Conservation (phyloP, 2,329 filamentous ascomycete genomes). For the Ophiocordyceps robertsii region DNA sequence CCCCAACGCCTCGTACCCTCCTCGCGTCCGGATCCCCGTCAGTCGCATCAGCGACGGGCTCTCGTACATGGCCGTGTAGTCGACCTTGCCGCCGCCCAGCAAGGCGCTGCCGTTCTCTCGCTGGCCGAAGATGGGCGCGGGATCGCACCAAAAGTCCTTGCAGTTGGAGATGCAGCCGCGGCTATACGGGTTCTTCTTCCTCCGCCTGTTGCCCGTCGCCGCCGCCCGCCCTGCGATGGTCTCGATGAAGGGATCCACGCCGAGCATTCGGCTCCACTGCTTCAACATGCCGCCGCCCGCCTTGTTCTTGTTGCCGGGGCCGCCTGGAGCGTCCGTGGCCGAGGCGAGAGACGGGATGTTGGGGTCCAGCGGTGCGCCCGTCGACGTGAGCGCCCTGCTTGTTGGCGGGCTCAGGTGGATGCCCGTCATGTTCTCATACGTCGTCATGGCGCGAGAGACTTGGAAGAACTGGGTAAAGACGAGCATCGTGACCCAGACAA, state of each 20-base stretch:
- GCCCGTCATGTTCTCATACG: slow-evolving; percentile 90
- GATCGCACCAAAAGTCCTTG: slow-evolving; percentile 92
- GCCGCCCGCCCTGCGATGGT: slow-evolving; percentile 77
- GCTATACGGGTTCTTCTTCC: slow-evolving; percentile 70
- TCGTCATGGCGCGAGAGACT: slow-evolving; percentile 84
- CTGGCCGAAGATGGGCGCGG: slow-evolving; percentile 64
- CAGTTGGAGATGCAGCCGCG: slow-evolving; percentile 79
- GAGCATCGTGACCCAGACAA: slow-evolving; percentile 96
- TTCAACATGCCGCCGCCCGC: slow-evolving; percentile 48
- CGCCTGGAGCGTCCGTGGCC: slow-evolving; percentile 23
- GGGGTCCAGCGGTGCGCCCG: slow-evolving; percentile 58
- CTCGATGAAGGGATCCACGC: slow-evolving; percentile 86
- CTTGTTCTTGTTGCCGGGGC: slow-evolving; percentile 39
- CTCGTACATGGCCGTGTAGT: slow-evolving; percentile 87
- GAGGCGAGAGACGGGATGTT: slow-evolving; percentile 42
- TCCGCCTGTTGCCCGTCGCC: slow-evolving; percentile 39
- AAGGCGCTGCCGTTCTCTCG: slow-evolving; percentile 62
- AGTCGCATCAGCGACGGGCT: slow-evolving; percentile 56
- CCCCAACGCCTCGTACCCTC: slow-evolving; percentile 51
- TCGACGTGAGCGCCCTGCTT: slow-evolving; percentile 64
- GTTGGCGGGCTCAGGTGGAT: slow-evolving; percentile 48
- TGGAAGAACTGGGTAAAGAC: slow-evolving; percentile 88
- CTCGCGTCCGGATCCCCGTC: slow-evolving; percentile 32
- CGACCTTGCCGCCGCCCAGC: slow-evolving; percentile 65
- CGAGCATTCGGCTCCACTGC: slow-evolving; percentile 73